phyloP scores from a whole-genome alignment of 2,329 filamentous ascomycete species.

The Arthrobotrys entomopaga region DNA sequence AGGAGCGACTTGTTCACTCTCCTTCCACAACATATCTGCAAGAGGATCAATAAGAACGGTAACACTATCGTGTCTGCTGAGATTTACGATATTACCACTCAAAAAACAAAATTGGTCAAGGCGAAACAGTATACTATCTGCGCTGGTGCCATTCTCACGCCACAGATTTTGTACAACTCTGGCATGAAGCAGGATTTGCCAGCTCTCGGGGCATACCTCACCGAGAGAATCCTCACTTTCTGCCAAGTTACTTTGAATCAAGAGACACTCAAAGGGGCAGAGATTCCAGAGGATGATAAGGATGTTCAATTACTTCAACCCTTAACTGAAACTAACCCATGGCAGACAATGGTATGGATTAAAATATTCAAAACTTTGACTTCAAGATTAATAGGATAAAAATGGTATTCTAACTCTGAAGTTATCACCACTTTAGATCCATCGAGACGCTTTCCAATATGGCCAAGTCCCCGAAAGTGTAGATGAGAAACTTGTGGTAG shows the following conservation, averaged over 20 bases:
- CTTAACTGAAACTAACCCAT: constrained; percentile 55
- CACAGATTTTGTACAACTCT: constrained; percentile 58
- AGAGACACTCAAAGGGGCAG: constrained; percentile 44
- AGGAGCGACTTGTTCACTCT: constrained; percentile 44
- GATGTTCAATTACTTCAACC: constrained; percentile 55
- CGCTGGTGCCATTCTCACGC: constrained; percentile 58
- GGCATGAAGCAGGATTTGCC: constrained; percentile 40
- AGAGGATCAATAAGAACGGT: constrained; percentile 29
- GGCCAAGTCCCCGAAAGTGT: constrained; percentile 54
- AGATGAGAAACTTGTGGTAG: constrained; percentile 57
- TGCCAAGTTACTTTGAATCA: constrained; percentile 59
- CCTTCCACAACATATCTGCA: constrained; percentile 54
- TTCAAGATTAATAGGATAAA: not conserved
- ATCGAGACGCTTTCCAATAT: constrained; percentile 59
- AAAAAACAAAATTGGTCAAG: constrained; percentile 48
- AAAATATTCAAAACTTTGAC: not conserved
- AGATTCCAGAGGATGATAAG: constrained; percentile 26
- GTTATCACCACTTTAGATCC: constrained; percentile 55
- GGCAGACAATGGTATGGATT: constrained; percentile 56
- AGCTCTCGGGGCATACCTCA: constrained; percentile 57
- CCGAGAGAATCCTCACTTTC: constrained; percentile 58
- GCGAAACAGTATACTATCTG: constrained; percentile 59
- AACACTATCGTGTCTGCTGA: constrained; percentile 22
- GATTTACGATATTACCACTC: constrained; percentile 51
- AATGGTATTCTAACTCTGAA: not conserved